Evolutionary conservation across 768 basidiomycete genomes (phyloP).

Genomic region (Fomitopsis serialis): DNA sequence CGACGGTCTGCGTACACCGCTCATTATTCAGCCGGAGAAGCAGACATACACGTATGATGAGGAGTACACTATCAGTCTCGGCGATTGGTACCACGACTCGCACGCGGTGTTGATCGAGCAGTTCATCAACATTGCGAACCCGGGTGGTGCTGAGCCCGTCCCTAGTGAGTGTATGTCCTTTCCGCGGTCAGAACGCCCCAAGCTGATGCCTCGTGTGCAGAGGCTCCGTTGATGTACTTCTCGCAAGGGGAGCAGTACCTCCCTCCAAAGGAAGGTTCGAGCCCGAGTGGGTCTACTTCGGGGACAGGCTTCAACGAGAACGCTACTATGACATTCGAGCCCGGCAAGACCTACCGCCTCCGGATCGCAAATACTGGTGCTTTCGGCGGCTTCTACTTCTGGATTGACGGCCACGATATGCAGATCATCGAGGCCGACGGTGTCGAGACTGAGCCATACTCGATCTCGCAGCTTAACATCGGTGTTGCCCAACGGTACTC

Average conservation of each 20-base stretch:
- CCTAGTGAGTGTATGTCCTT: slow-evolving; percentile 45
- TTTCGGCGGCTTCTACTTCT: slow-evolving; percentile 74
- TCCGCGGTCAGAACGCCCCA: background rate
- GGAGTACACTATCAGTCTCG: slow-evolving; percentile 80
- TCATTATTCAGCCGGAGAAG: slow-evolving; percentile 66
- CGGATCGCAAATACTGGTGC: slow-evolving; percentile 82
- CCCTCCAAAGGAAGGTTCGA: slow-evolving; percentile 47
- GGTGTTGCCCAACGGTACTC: slow-evolving; percentile 93
- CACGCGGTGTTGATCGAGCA: slow-evolving; percentile 54
- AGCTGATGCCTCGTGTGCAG: slow-evolving; percentile 30
- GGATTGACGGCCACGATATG: slow-evolving; percentile 89
- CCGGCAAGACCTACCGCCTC: slow-evolving; percentile 88
- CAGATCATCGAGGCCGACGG: slow-evolving; percentile 80
- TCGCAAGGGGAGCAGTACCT: slow-evolving; percentile 70
- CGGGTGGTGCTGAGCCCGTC: slow-evolving; percentile 82
- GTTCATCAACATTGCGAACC: slow-evolving; percentile 72
- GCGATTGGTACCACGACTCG: slow-evolving; percentile 91
- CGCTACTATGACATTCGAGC: slow-evolving; percentile 74
- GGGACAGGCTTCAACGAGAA: slow-evolving; percentile 84
- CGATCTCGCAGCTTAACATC: slow-evolving; percentile 66
- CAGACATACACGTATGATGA: slow-evolving; percentile 79
- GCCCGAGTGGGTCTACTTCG: slow-evolving; percentile 39
- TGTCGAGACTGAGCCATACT: slow-evolving; percentile 70
- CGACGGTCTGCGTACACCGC: slow-evolving; percentile 86
- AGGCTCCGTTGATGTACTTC: slow-evolving; percentile 80